Percentiles rank a stretch among this genome's conserved stretches.
phyloP scores from a whole-genome alignment of 495 filamentous ascomycete species.

The Penicillium odoratum region DNA sequence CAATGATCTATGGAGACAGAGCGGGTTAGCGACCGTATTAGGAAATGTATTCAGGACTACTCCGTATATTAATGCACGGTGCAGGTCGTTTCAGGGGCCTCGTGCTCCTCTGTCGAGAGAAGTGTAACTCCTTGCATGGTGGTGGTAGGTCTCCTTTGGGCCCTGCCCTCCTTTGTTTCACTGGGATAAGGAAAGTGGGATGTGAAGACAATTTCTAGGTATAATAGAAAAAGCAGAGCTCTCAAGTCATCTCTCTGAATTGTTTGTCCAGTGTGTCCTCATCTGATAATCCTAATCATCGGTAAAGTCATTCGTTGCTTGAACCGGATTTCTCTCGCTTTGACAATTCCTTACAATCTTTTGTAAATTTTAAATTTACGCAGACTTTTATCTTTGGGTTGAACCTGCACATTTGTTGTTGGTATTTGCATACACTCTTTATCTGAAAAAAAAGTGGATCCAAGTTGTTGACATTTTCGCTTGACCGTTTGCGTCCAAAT shows the following conservation, averaged over 20 bases:
- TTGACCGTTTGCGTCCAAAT: conserved; percentile 34
- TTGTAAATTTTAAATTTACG: background rate
- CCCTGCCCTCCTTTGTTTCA: conserved; percentile 26
- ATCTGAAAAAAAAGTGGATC: conserved; percentile 15
- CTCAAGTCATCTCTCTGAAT: background rate
- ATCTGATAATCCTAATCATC: conserved; percentile 6
- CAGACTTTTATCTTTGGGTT: too few relatives aligned
- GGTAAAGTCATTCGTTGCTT: conserved; percentile 15
- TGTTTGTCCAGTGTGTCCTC: background rate
- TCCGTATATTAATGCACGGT: background rate
- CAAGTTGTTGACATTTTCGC: conserved; percentile 21
- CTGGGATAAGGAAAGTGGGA: conserved; percentile 14
- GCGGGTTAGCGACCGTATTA: conserved; percentile 14
- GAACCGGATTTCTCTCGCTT: background rate
- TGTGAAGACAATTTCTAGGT: conserved; percentile 2
- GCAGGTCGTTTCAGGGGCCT: conserved; percentile 21
- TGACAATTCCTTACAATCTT: background rate
- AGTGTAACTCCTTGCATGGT: conserved; percentile 9
- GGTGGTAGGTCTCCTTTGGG: conserved; percentile 7
- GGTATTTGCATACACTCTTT: background rate
- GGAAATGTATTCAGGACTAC: conserved; percentile 20
- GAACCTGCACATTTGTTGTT: too few relatives aligned
- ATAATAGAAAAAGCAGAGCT: conserved; percentile 17
- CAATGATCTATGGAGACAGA: conserved; percentile 5
- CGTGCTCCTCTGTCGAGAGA: conserved; percentile 8